phyloP scores from a whole-genome alignment of 257 asterid species.

The Penstemon eatonii region DNA sequence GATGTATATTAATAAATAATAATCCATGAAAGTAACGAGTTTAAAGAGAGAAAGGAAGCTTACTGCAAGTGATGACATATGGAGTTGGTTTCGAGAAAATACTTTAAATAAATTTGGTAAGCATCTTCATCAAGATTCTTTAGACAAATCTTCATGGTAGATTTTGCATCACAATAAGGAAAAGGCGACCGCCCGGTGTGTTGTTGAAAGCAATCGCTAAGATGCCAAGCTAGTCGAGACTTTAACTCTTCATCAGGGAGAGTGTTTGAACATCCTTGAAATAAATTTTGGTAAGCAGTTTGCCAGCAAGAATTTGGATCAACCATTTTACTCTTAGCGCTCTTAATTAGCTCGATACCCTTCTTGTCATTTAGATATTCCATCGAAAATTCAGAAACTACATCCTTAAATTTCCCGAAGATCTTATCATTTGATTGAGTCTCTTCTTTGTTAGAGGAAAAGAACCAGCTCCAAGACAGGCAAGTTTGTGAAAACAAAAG shows the following conservation, averaged over 20 bases:
- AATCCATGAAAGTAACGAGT: neutral
- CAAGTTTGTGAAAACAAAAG: constrained; percentile 40
- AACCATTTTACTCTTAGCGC: constrained; percentile 51
- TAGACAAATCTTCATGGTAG: constrained; percentile 49
- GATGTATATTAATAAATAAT: no score
- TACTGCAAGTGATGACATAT: constrained; percentile 90
- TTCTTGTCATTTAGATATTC: constrained; percentile 45
- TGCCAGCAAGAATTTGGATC: constrained; percentile 63
- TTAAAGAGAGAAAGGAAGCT: constrained; percentile 12
- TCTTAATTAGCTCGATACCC: constrained; percentile 53
- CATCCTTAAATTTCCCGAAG: constrained; percentile 17
- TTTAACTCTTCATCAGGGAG: constrained; percentile 64
- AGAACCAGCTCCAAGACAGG: constrained; percentile 46
- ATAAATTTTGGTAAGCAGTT: constrained; percentile 52
- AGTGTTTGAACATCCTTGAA: constrained; percentile 57
- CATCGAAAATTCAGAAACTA: constrained; percentile 63
- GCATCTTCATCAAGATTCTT: constrained; percentile 47
- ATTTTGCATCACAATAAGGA: constrained; percentile 55
- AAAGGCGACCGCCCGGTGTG: constrained; percentile 65
- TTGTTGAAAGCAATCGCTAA: constrained; percentile 75
- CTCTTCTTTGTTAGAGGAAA: constrained; percentile 28
- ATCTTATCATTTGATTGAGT: constrained; percentile 11
- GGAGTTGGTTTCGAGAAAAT: constrained; percentile 67
- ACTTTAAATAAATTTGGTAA: constrained; percentile 53
- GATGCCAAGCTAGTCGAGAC: constrained; percentile 85